Evolutionary conservation across 2,329 filamentous ascomycete species (phyloP).

Genomic region (Colletotrichum sp.): DNA sequence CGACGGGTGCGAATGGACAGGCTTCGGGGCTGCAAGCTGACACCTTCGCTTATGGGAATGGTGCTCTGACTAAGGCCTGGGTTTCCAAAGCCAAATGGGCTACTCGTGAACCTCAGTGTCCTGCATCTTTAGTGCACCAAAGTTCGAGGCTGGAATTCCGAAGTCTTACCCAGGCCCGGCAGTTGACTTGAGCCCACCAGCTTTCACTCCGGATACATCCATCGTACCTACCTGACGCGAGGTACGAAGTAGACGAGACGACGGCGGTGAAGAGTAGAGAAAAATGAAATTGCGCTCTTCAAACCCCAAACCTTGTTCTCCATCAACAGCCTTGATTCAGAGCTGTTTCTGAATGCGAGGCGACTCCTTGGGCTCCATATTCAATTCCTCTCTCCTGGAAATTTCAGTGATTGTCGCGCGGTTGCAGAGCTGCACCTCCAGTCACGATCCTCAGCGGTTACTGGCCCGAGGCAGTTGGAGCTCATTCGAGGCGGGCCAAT

Average conservation of each 20-base stretch:
- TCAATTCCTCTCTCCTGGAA: background rate
- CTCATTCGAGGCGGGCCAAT: background rate
- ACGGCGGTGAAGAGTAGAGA: background rate
- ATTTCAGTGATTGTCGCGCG: conserved; percentile 14
- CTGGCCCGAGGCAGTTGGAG: conserved; percentile 9
- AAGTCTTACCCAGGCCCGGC: background rate
- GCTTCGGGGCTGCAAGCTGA: background rate
- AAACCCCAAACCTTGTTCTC: background rate
- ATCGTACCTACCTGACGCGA: background rate
- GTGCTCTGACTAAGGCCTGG: background rate
- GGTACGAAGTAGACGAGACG: background rate
- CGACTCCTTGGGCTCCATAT: background rate
- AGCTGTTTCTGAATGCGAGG: background rate
- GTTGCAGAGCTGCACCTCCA: conserved; percentile 18
- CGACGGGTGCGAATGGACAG: background rate
- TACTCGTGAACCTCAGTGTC: background rate
- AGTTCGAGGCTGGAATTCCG: background rate
- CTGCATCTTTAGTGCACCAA: background rate
- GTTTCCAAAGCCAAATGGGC: background rate
- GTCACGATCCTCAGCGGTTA: conserved; percentile 18
- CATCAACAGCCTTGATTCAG: background rate
- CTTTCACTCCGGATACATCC: background rate
- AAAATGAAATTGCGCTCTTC: background rate
- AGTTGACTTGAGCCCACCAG: background rate
- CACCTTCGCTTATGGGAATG: background rate